Base-by-base conservation (phyloP, 306 rosid genomes). In the Vicia faba region DNA sequence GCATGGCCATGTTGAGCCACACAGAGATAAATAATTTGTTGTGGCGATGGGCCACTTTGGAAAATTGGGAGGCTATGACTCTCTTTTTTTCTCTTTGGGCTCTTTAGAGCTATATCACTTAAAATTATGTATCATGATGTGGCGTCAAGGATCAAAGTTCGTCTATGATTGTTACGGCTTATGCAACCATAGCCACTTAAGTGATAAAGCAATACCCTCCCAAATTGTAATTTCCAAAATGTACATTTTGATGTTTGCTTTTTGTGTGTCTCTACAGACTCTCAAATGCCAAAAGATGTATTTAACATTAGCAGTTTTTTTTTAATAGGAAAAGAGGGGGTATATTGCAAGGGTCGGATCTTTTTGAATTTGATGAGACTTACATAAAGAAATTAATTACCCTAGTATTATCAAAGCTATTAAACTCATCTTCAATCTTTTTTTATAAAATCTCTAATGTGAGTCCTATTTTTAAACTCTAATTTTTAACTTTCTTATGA, bases 1-100 rank as follows among this genome's bases (percentile, higher is more conserved):
- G 6, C 64, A 44, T 31, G n/a, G 54, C 23, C 33, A 51, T 67
- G 29, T 72, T 68, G 38, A 72, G 65, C 81, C 81, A 46, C 81
- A 61, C 38, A 67, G 29, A 38, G 15, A 14, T 15, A 41, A 40
- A 40, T 40, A 40, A 40, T 40, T 3, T 40, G 45, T 12, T 40
- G 14, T 4, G 4, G 43, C 43, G 7, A 43, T 58, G 61, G 46
- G 16, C 43, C 70, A 51, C 74, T 54, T 1, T 13, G 8, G 31
- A 66, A 71, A 67, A 36, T 39, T 7, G 55, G 59, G 64, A 66
- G 75, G 78, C 36, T 50, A 36, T 20, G 20, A 23, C 45, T 29
- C 61, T 44, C 11, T 8, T 35, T 2, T 72, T 36, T 25, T 25
- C 39, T 48, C 29, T 69, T 53, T 31, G 50, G 74, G 59, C 41